Percentiles rank a stretch among this genome's conserved stretches.
phyloP scores from a whole-genome alignment of 441 rosid genomes.

The Populus hybrid region DNA sequence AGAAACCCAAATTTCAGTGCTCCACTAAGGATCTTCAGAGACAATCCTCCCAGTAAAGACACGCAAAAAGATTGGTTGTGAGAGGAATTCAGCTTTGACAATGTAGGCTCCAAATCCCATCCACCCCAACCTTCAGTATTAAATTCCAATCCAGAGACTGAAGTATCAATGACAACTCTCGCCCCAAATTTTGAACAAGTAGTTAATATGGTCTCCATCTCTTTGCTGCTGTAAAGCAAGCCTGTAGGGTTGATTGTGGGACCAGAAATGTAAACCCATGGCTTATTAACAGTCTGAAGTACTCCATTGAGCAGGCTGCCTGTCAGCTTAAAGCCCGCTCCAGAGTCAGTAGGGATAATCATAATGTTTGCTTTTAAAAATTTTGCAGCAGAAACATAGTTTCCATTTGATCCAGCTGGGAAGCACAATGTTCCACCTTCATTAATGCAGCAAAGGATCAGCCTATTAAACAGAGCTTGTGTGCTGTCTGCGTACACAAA shows the following conservation, averaged over 20 bases:
- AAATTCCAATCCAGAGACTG: slow-evolving; percentile 86
- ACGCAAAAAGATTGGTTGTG: slow-evolving; percentile 46
- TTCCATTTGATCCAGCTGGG: slow-evolving; percentile 84
- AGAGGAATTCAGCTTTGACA: slow-evolving; percentile 49
- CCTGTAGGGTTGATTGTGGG: slow-evolving; percentile 92
- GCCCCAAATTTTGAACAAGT: slow-evolving; percentile 76
- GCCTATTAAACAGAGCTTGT: slow-evolving; percentile 69
- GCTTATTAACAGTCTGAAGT: slow-evolving; percentile 57
- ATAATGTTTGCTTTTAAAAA: slow-evolving; percentile 63
- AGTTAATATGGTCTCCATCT: slow-evolving; percentile 58
- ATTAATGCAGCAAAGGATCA: slow-evolving; percentile 70
- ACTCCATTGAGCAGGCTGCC: slow-evolving; percentile 38
- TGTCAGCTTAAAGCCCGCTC: slow-evolving; percentile 68
- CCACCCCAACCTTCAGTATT: slow-evolving; percentile 48
- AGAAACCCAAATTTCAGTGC: slow-evolving; percentile 69
- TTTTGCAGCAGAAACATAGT: slow-evolving; percentile 72
- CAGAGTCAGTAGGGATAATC: slow-evolving; percentile 53
- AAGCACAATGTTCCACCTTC: slow-evolving; percentile 91
- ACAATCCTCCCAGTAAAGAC: slow-evolving; percentile 77
- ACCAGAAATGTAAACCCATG: slow-evolving; percentile 90
- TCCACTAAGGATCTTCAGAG: slow-evolving; percentile 69
- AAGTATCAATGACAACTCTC: slow-evolving; percentile 75
- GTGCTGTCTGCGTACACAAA: slow-evolving; percentile 73
- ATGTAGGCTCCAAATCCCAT: slow-evolving; percentile 53
- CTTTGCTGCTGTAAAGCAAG: slow-evolving; percentile 63